Evolutionary conservation across 306 rosid species (phyloP).

Genomic region (Sophora flavescens): DNA sequence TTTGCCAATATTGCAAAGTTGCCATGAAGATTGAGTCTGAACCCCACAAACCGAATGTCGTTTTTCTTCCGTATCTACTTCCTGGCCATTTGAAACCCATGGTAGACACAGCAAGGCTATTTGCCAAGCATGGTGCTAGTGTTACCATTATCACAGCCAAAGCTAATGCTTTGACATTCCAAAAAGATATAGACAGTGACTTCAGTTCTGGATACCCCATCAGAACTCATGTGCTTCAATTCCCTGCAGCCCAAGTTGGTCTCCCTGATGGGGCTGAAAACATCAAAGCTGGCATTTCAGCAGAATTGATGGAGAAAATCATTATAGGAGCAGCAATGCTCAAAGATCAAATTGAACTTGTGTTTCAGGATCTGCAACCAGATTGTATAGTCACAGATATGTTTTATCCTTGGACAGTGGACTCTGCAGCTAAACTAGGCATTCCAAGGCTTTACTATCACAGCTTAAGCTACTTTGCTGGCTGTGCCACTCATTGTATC

Average conservation of each 20-base stretch:
- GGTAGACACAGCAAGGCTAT: slow-evolving; percentile 48
- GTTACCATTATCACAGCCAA: slow-evolving; percentile 45
- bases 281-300: slow-evolving; percentile 20
- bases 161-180: slow-evolving; percentile 47
- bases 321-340: slow-evolving; percentile 33
- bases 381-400: slow-evolving; percentile 46
- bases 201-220: slow-evolving; percentile 32
- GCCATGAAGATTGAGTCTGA: not conserved
- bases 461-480: slow-evolving; percentile 46
- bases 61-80: slow-evolving; percentile 43
- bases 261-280: slow-evolving; percentile 48
- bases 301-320: slow-evolving; percentile 32
- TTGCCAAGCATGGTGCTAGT: slow-evolving; percentile 47
- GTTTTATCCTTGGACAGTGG: slow-evolving; percentile 49
- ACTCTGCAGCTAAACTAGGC: slow-evolving; percentile 43
- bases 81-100: slow-evolving; percentile 51
- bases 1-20: no score
- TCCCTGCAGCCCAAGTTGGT: slow-evolving; percentile 47
- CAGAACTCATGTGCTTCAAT: slow-evolving; percentile 35
- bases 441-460: slow-evolving; percentile 48
- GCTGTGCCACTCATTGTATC: slow-evolving; percentile 16
- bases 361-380: slow-evolving; percentile 35
- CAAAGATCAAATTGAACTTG: slow-evolving; percentile 37
- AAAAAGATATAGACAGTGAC: slow-evolving; percentile 42
- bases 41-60: not conserved